These are phyloP conservation scores for Colletotrichum lentis DNA, from an alignment of 2,329 filamentous ascomycete species.

Conservation along the genomic window DNA sequence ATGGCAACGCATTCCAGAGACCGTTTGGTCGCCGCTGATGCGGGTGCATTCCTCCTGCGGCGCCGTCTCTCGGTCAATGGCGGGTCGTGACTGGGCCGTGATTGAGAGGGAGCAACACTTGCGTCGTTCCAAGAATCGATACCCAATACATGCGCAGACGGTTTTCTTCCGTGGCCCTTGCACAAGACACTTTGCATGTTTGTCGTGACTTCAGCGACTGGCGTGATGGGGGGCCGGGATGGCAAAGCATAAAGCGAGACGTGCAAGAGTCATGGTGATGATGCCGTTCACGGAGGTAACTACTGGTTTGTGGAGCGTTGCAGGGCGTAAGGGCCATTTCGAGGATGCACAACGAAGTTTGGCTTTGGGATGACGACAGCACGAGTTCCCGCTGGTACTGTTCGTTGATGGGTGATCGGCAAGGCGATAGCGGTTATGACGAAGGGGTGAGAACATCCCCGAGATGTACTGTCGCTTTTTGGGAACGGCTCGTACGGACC, in stretches of 20 bases:
- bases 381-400: neutral
- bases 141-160: neutral
- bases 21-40: constrained; percentile 14
- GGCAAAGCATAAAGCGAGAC: neutral
- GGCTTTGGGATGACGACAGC: constrained; percentile 20
- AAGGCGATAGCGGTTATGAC: constrained; percentile 8
- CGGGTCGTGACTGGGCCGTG: constrained; percentile 2
- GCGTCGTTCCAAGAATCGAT: constrained; percentile 5
- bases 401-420: constrained; percentile 12
- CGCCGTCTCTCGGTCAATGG: constrained; percentile 28
- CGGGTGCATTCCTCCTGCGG: constrained; percentile 27
- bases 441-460: constrained; percentile 16
- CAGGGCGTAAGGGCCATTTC: constrained; percentile 12
- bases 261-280: constrained; percentile 16
- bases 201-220: neutral
- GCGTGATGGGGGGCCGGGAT: neutral
- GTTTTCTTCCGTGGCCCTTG: neutral
- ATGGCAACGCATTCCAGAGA: constrained; percentile 38
- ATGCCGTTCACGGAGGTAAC: constrained; percentile 16
- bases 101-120: constrained; percentile 1
- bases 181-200: constrained; percentile 3
- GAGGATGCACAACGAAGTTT: constrained; percentile 19
- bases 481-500: constrained; percentile 20
- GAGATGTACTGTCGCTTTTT: neutral
- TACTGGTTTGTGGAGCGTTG: constrained; percentile 18